These are phyloP conservation scores for Cryptosporidium felis DNA, from an alignment of 169 alveolate species.

Conservation along the genomic window DNA sequence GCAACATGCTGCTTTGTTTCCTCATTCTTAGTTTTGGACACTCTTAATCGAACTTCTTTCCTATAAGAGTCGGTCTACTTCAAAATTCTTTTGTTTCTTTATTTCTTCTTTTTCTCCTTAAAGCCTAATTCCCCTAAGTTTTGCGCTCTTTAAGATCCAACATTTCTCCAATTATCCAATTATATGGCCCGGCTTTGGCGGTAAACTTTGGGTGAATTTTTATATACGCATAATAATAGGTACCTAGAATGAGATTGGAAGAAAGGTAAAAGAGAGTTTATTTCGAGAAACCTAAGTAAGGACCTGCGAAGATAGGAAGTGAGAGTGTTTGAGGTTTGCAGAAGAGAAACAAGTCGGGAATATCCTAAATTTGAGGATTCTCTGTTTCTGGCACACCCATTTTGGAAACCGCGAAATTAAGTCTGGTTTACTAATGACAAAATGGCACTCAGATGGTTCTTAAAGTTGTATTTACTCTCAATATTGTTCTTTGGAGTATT, in stretches of 20 bases:
- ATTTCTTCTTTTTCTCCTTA: background rate
- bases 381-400: no score
- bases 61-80: background rate
- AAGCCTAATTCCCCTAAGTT: background rate
- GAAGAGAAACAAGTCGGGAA: no score
- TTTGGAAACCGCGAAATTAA: no score
- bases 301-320: no score
- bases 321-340: no score
- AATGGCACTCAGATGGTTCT: no score
- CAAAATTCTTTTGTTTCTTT: background rate
- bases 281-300: background rate
- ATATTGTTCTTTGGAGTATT: no score
- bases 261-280: background rate
- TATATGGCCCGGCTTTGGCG: slow-evolving; percentile 20
- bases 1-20: slow-evolving; percentile 56
- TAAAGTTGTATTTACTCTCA: no score
- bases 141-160: background rate
- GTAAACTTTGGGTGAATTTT: background rate
- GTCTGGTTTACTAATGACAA: no score
- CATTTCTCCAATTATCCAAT: no score
- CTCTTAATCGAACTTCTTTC: background rate
- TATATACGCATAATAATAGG: slow-evolving; percentile 24
- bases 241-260: background rate
- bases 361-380: no score
- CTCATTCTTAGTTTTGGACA: slow-evolving; percentile 20